Conservation (phyloP, 345 rosid genomes). For the Lenwebbia sp. region DNA sequence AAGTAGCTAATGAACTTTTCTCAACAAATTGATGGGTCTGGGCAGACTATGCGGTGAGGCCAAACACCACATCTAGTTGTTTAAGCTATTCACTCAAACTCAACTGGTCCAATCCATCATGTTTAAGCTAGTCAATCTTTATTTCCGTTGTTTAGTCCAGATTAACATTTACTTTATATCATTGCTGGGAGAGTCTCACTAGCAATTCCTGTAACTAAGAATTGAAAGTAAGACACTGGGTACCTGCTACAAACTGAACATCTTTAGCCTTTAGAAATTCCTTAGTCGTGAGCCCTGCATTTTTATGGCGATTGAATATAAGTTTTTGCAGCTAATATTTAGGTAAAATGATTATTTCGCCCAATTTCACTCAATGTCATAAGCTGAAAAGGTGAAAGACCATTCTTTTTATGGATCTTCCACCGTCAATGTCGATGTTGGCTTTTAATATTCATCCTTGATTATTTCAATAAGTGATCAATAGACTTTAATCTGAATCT, state of each 20-base stretch:
- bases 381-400: not conserved
- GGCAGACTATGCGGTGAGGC: too few species aligned
- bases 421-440: not conserved
- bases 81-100: too few species aligned
- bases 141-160: too few species aligned
- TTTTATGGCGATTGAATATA: too few species aligned
- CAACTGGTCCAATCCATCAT: too few species aligned
- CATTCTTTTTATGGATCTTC: not conserved
- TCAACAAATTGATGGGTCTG: too few species aligned
- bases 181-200: not conserved
- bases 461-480: too few species aligned
- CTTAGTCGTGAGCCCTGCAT: not conserved
- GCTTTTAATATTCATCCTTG: not conserved
- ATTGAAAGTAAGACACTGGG: not conserved
- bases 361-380: not conserved
- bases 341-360: not conserved
- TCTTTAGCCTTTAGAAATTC: not conserved
- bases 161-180: too few species aligned
- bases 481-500: not conserved
- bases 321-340: not conserved
- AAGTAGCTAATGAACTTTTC: too few species aligned
- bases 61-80: too few species aligned
- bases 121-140: not conserved
- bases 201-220: not conserved
- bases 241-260: not conserved